phyloP scores from a whole-genome alignment of 208 protist species.

The Trichomonas vaginalis region DNA sequence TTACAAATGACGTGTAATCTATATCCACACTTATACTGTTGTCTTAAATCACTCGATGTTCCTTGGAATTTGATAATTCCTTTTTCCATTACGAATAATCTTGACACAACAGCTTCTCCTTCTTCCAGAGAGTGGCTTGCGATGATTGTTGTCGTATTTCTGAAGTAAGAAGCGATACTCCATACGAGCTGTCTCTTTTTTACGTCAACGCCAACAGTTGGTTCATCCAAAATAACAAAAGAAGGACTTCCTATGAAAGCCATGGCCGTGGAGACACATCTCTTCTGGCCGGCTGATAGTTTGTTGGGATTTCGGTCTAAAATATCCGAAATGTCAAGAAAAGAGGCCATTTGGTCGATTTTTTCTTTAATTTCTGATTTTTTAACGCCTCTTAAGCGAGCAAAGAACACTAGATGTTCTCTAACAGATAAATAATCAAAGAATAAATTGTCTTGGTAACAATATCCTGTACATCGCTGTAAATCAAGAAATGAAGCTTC shows the following conservation, averaged over 20 bases:
- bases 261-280: neutral
- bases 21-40: neutral
- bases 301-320: neutral
- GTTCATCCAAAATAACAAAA: conserved; percentile 7
- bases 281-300: neutral
- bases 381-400: neutral
- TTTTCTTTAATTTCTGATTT: neutral
- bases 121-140: conserved; percentile 12
- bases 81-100: neutral
- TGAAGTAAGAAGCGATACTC: neutral
- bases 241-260: neutral
- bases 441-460: neutral
- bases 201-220: conserved; percentile 6
- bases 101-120: neutral
- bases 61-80: neutral
- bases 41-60: neutral
- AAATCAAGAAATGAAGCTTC: neutral
- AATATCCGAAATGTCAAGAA: neutral
- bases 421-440: neutral
- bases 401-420: conserved; percentile 1
- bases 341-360: neutral
- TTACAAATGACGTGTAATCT: neutral
- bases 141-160: neutral
- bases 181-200: neutral
- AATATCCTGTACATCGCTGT: neutral